Evolutionary conservation across 345 rosid species (phyloP), one percentile per base, ranked within the genome.

Genomic region (Lepidium africanum): DNA sequence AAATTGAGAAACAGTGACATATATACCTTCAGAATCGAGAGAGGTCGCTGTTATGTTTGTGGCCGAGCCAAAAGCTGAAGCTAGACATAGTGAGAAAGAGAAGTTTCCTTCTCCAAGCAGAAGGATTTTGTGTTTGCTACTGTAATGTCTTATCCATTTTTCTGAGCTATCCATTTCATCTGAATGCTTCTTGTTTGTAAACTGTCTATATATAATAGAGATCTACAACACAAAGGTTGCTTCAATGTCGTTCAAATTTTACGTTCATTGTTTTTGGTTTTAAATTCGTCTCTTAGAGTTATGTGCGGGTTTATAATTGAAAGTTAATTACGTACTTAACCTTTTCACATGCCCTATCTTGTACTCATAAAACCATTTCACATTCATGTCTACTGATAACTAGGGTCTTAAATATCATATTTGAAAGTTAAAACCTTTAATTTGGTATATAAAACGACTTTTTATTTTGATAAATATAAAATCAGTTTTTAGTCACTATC

Each of bases 51-150:
- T 81, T 73, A 84, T 78, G 80, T 84, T 84, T n/a, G 25, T 23
- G 12, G 92, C 85, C 15, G 81, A 81, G 19, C 89, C 86, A 61
- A 86, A 86, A 9, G 82, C 73, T 50, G 62, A 70, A 59, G 92
- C 89, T 57, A 82, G 70, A 55, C 75, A 76, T 60, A 75, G 63
- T 57, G 89, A 75, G 71, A 84, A 82, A 10, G 89, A 86, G 70
- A 84, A 81, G 73, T 86, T 81, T n/a, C 84, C 92, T 71, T 84
- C 92, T 50, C 90, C 87, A 0, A 84, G 84, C 30, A 84, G 67
- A 35, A 86, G 54, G 8, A 84, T 82, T 70, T 77, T 48, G 9
- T 83, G 87, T 60, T 65, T 63, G 55, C 81, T 81, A 64, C 85
- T 76, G 67, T 84, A 82, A 60, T 82, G 82, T 17, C 43, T 67